Evolutionary conservation across 345 rosid genomes (phyloP).

Genomic region (Pistacia integerrima): DNA sequence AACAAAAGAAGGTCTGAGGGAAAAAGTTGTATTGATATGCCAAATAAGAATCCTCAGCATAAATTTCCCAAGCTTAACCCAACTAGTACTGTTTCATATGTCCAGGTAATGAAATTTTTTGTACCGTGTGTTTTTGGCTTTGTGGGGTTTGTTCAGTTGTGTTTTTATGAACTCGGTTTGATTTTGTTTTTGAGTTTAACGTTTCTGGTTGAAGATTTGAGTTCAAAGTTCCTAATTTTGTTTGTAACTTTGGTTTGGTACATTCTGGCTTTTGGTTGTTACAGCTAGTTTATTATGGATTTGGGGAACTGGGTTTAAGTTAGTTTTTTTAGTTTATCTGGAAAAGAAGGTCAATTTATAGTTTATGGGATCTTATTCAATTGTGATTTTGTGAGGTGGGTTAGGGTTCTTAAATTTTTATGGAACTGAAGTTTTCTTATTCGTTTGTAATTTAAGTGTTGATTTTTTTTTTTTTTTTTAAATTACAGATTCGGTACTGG

Average conservation of each 20-base stretch:
- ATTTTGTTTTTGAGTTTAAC: constrained; percentile 1
- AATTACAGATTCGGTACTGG: constrained; percentile 83
- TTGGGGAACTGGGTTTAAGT: constrained; percentile 2
- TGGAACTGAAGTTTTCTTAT: not conserved
- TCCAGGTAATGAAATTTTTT: constrained; percentile 52
- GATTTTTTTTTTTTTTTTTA: not conserved
- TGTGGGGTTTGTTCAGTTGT: constrained; percentile 1
- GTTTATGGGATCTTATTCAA: not conserved
- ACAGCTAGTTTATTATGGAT: constrained; percentile 2
- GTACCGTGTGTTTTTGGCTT: too few species aligned
- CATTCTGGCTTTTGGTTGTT: not conserved
- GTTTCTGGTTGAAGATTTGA: not conserved
- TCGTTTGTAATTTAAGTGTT: not conserved
- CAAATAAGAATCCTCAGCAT: constrained; percentile 69
- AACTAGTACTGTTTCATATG: constrained; percentile 82
- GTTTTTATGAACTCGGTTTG: constrained; percentile 9
- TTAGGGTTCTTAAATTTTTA: not conserved
- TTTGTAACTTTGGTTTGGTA: not conserved
- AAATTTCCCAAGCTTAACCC: constrained; percentile 74
- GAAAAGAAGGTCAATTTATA: not conserved
- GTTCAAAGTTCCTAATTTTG: not conserved
- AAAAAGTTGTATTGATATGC: constrained; percentile 48
- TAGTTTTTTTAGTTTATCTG: not conserved
- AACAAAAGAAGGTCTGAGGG: constrained; percentile 87
- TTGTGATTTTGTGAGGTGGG: not conserved